Evolutionary conservation across 306 rosid species (phyloP), one percentile per base, ranked within the genome.

Genomic region (Argentina anserina): DNA sequence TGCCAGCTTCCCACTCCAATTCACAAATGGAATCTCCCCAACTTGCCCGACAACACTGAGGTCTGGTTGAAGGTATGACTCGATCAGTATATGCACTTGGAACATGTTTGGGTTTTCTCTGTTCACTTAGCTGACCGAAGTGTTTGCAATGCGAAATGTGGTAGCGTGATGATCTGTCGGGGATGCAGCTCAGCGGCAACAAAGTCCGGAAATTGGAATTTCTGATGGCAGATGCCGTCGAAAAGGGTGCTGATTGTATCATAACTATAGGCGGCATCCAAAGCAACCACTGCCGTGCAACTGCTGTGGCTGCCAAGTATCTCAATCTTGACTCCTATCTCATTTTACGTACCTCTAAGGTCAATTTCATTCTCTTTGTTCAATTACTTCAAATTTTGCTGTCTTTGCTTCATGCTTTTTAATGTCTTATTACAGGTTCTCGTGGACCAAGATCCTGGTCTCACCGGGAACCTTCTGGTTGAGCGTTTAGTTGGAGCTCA

Each of bases 281-380:
- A 76, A 94, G 98, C 86, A 94, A 94, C 77, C 99, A 94, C 59
- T 94, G 97, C 65, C 95, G 99, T 8, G 96, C 99, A 52, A 94
- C 97, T 71, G 97, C 97, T 6, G 99, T 94, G 28, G 97, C 97
- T 42, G 96, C 99, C 2, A 88, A 85, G 82, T 94, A 94, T 79
- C 81, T 94, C 46, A 87, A 91, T 80, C 97, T 94, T 26, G 95
- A 91, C 62, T 86, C 86, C 65, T 89, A 77, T 79, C 93, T 91
- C 40, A 91, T 94, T 64, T 89, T 91, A 41, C 86, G 90, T 67
- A 91, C 95, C 43, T 89, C 96, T 3, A 85, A 87, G 95, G 97
- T 91, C 49, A 17, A 9, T 50, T 50, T 59, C 46, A 43, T 1
- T 64, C 36, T 45, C 37, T 3, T 33, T 33, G 3, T 33, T 29